These are phyloP conservation scores for Lactifluus volemus DNA, from an alignment of 768 basidiomycete genomes.

Conservation along the genomic window DNA sequence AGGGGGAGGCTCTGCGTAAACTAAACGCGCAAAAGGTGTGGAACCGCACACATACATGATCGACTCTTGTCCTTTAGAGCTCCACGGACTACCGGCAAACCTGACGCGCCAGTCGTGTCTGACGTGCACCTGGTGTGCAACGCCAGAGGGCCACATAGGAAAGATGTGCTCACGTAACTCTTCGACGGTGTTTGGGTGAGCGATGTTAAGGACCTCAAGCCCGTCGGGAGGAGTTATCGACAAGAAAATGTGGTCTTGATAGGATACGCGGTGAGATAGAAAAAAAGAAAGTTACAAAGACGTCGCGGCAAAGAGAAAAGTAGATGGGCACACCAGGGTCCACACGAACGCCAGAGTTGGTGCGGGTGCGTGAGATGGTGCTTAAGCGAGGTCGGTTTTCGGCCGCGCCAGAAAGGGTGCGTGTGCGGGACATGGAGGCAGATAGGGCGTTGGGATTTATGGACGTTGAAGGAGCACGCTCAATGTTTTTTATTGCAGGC, in stretches of 20 bases:
- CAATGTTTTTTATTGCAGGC: slow-evolving; percentile 50
- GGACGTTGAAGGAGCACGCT: slow-evolving; percentile 4
- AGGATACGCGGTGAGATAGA: background rate
- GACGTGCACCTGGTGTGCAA: slow-evolving; percentile 37
- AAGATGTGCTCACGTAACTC: slow-evolving; percentile 51
- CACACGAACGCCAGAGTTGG: slow-evolving; percentile 27
- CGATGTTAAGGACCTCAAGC: slow-evolving; percentile 38
- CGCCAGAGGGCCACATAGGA: slow-evolving; percentile 61
- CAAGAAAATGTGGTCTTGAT: slow-evolving; percentile 64
- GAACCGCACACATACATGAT: slow-evolving; percentile 35
- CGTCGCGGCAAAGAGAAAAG: background rate
- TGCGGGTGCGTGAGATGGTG: slow-evolving; percentile 28
- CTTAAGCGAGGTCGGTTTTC: slow-evolving; percentile 21
- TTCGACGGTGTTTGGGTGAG: slow-evolving; percentile 45
- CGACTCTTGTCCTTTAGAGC: slow-evolving; percentile 43
- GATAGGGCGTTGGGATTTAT: slow-evolving; percentile 21
- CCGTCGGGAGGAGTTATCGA: slow-evolving; percentile 60
- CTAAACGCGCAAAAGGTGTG: slow-evolving; percentile 6
- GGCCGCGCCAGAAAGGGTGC: slow-evolving; percentile 35
- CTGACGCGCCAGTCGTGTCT: slow-evolving; percentile 51
- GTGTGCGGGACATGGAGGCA: slow-evolving; percentile 23
- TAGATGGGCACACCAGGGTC: slow-evolving; percentile 22
- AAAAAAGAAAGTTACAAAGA: background rate
- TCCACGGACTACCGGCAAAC: slow-evolving; percentile 65
- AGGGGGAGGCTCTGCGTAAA: background rate